These are phyloP conservation scores for Neurospora sp. DNA, from an alignment of 495 filamentous ascomycete genomes.

Conservation along the genomic window DNA sequence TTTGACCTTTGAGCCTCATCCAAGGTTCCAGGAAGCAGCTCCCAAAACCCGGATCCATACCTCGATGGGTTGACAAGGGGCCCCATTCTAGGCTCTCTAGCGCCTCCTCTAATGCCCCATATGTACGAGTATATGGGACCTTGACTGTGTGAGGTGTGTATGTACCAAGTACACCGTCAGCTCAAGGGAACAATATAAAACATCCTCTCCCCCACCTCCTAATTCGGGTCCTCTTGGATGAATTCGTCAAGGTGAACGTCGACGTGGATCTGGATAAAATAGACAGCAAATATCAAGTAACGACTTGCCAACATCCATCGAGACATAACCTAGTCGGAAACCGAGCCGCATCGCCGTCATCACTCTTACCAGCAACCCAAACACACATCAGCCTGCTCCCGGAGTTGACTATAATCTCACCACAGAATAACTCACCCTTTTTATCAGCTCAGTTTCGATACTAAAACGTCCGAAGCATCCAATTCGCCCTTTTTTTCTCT, in stretches of 20 bases:
- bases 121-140: neutral
- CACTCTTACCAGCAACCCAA: neutral
- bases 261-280: neutral
- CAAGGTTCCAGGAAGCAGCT: neutral
- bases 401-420: neutral
- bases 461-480: neutral
- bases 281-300: neutral
- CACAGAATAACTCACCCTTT: neutral
- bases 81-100: neutral
- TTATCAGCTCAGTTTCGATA: neutral
- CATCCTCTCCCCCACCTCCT: neutral
- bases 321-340: neutral
- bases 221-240: neutral
- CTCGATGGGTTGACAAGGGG: neutral
- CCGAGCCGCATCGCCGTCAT: neutral
- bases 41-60: neutral
- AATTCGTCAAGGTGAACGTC: neutral
- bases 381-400: neutral
- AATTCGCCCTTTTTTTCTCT: neutral
- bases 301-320: neutral
- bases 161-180: neutral
- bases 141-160: neutral
- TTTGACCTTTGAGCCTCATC: neutral
- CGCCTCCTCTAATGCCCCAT: neutral
- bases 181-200: neutral